phyloP scores from a whole-genome alignment of 1,284 basidiomycete species.

The Trichosporon asahii region DNA sequence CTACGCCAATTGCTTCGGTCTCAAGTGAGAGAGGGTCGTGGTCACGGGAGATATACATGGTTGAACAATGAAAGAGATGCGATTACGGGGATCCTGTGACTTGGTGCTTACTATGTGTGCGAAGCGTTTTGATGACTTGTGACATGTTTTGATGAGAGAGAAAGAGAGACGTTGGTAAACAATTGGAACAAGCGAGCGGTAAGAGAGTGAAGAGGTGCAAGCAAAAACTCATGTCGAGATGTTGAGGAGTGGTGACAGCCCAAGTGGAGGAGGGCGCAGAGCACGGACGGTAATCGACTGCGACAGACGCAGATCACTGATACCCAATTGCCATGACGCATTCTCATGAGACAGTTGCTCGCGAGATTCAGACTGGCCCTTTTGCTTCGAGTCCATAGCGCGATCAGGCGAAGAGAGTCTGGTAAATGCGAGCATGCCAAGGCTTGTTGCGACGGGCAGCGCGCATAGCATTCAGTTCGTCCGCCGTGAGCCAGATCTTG shows the following conservation, averaged over 20 bases:
- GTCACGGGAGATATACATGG: background rate
- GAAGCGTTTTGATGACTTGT: background rate
- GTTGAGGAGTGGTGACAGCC: no score
- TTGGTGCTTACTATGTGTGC: background rate
- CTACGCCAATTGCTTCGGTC: slow-evolving; percentile 26
- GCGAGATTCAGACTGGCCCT: no score
- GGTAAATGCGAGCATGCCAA: slow-evolving; percentile 36
- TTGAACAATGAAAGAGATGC: background rate
- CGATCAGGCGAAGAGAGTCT: slow-evolving; percentile 40
- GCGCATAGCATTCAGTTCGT: slow-evolving; percentile 41
- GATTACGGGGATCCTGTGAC: background rate
- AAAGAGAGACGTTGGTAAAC: background rate
- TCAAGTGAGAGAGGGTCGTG: background rate
- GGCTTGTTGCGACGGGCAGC: slow-evolving; percentile 43
- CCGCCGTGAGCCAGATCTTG: slow-evolving; percentile 52
- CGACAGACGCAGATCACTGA: no score
- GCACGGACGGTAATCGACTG: no score
- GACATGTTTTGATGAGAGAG: background rate
- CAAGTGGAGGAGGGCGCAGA: no score
- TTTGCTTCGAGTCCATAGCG: background rate
- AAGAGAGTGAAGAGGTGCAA: background rate
- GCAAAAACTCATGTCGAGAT: no score
- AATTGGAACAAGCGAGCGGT: background rate
- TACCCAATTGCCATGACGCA: no score
- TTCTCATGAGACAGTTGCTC: no score